Base-by-base conservation (phyloP, 495 filamentous ascomycete species). In the Aspergillus haitiensis region DNA sequence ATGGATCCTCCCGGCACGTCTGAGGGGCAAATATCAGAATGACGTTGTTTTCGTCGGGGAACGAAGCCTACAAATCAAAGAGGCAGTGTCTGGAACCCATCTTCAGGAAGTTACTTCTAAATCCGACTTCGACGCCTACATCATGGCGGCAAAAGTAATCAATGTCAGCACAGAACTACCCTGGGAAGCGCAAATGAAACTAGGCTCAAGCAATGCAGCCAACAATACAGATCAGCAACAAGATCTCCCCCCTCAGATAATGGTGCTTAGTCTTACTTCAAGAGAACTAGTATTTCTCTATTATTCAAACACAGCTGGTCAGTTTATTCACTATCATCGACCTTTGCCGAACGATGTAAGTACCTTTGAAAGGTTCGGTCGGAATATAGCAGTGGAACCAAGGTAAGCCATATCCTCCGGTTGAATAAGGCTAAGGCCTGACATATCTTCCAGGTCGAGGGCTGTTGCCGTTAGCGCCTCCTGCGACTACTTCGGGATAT, bases 11-110 rank as follows among this genome's bases (percentile, higher is more conserved):
- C 92, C 93, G 9, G 90, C 88, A 8, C 83, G 88, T 58, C 79
- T 98, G 52, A 79, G 92, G 45, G 84, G 84, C 56, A 74, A 77
- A 49, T 68, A 81, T 8, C 80, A 84, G 56, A 93, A 96, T 55
- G 93, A 98, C 78, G 89, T 97, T 61, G 86, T 92, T n/a, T 92
- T 97, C 61, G 82, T 98, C 48, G 86, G 89, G 39, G 89, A 92
- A 71, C 70, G 87, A 72, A 67, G 64, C 12, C 44, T 80, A 44
- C 83, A 90, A 51, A 83, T 98, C 61, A 87, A 78, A 63, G 76
- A 88, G 63, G 85, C 73, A 73, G 88, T 65, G 70, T 72, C 44
- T 58, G 74, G 60, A 75, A 88, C 75, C 12, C 85, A 85, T 58
- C 80, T 97, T 11, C 80, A 85, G 48, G 85, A 91, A 59, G 80